Conservation (phyloP, 345 rosid genomes). For the Citrus australasica region DNA sequence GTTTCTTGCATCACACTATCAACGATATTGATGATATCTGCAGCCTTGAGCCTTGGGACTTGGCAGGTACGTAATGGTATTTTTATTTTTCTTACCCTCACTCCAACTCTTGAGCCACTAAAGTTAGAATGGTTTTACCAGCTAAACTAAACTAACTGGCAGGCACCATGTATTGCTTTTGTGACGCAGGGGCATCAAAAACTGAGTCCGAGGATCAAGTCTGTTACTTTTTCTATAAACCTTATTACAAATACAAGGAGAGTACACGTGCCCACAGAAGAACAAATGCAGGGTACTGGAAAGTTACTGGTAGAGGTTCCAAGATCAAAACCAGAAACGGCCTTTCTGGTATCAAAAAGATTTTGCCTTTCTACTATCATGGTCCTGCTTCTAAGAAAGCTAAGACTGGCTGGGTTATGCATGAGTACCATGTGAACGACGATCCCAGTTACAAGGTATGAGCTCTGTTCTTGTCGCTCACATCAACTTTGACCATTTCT, state of each 20-base stretch:
- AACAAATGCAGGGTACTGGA: constrained; percentile 39
- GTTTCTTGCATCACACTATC: background rate
- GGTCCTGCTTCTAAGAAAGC: background rate
- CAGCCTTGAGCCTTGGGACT: constrained; percentile 19
- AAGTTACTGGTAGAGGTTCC: constrained; percentile 34
- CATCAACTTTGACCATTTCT: no score
- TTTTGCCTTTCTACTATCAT: constrained; percentile 21
- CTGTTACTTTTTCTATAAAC: constrained; percentile 35
- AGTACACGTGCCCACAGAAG: constrained; percentile 21
- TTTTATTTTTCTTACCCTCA: background rate
- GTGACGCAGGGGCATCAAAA: background rate
- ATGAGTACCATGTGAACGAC: no score
- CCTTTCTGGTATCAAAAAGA: constrained; percentile 38
- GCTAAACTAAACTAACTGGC: no score
- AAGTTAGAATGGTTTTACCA: no score
- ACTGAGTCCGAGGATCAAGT: constrained; percentile 14
- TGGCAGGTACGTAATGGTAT: constrained; percentile 28
- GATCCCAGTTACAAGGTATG: no score
- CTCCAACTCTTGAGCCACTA: background rate
- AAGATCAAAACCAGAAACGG: constrained; percentile 10
- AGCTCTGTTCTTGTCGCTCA: no score
- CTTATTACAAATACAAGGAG: background rate
- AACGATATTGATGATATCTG: constrained; percentile 17
- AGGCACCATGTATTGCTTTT: background rate
- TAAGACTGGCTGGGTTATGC: no score